A percentile compares a stretch with the other conserved stretches of the same genome.
phyloP scores from a whole-genome alignment of 805 yeast species.

The Monosporozyma aerobia region DNA sequence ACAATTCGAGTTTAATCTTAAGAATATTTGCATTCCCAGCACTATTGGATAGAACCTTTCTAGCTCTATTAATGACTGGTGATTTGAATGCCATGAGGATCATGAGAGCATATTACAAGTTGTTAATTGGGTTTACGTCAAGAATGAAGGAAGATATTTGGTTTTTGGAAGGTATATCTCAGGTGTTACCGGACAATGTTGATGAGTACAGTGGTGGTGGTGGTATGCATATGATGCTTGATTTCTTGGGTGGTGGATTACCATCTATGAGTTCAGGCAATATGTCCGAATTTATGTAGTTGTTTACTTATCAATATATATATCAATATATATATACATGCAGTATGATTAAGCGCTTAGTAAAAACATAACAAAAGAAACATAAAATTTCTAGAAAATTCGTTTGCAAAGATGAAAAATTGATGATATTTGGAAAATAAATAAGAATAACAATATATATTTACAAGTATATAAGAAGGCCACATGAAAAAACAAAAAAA shows the following conservation, averaged over 20 bases:
- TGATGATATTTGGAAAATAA: neutral
- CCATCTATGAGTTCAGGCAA: constrained; percentile 40
- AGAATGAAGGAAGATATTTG: constrained; percentile 86
- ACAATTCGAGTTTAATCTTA: constrained; percentile 76
- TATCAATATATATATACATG: neutral
- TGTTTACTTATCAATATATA: neutral
- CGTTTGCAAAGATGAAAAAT: neutral
- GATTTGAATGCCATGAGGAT: constrained; percentile 84
- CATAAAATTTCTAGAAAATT: neutral
- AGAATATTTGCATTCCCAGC: constrained; percentile 93
- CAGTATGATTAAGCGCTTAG: neutral
- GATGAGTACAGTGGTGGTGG: constrained; percentile 88
- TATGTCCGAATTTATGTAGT: constrained; percentile 24
- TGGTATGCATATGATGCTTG: constrained; percentile 88
- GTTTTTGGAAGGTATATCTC: constrained; percentile 88
- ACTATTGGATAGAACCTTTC: constrained; percentile 67
- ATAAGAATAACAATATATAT: neutral
- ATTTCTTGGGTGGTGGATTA: constrained; percentile 64
- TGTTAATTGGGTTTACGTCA: constrained; percentile 70
- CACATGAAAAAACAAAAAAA: no score
- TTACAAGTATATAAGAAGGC: no score
- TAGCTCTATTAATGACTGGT: constrained; percentile 71
- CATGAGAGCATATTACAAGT: constrained; percentile 78
- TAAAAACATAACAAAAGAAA: neutral
- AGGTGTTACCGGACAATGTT: constrained; percentile 83